A percentile compares a stretch with the other conserved stretches of the same genome.
Conservation (phyloP, 1,284 basidiomycete species). For the Ustilago bromivora region DNA sequence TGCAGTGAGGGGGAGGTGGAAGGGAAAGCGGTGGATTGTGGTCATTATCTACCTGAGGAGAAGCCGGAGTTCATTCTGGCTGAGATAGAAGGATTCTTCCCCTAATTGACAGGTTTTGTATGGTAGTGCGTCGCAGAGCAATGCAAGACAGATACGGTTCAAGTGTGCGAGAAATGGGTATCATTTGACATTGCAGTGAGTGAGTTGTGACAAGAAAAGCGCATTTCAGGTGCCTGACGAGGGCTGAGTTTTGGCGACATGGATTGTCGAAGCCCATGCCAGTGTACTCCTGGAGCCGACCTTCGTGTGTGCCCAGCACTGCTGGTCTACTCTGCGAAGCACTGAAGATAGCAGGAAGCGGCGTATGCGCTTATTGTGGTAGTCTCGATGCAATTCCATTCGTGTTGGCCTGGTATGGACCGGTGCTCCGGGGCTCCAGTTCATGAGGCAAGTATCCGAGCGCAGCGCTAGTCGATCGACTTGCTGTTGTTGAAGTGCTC, state of each 20-base stretch:
- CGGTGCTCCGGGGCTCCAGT: background rate
- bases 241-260: background rate
- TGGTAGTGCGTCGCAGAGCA: too few relatives aligned
- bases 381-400: background rate
- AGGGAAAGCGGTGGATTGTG: slow-evolving; percentile 62
- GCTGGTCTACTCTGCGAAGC: background rate
- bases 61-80: slow-evolving; percentile 55
- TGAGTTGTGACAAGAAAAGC: background rate
- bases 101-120: background rate
- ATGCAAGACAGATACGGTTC: background rate
- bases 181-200: slow-evolving; percentile 1
- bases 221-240: background rate
- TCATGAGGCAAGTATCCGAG: background rate
- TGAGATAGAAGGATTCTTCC: slow-evolving; percentile 31
- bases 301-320: background rate
- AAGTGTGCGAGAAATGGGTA: background rate
- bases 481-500: background rate
- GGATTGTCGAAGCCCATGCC: background rate
- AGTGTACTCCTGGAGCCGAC: background rate
- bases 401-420: background rate
- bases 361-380: background rate
- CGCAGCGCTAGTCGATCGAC: background rate
- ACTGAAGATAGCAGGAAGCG: background rate
- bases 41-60: slow-evolving; percentile 71
- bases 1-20: slow-evolving; percentile 53